Base-by-base conservation (phyloP, 2,329 filamentous ascomycete genomes). In the Orbilia javanica region DNA sequence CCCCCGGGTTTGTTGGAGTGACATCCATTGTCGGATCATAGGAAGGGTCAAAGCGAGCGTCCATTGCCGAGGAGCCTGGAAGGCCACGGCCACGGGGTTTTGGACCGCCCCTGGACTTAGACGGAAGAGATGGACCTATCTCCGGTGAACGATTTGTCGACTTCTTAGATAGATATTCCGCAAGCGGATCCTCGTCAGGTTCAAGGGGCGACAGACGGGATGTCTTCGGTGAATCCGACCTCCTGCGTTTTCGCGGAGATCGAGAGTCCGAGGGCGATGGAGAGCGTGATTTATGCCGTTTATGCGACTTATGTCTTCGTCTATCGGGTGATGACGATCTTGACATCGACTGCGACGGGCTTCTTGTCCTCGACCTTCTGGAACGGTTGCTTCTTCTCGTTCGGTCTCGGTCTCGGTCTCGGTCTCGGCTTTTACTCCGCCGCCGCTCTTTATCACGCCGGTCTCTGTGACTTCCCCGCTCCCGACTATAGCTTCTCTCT, bases 11-110 rank as follows among this genome's bases (percentile, higher is more conserved):
- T 78, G 87, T 87, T 57, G 85, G 82, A 13, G 84, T 84, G 2
- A 91, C 84, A 81, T 92, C 89, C n/a, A 85, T 83, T 5, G 84
- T 87, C 0, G 88, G 87, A 75, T 89, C 86, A 80, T 91, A 91
- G 7, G 86, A 88, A 0, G 89, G 86, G 0, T 91, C 90, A 83
- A 97, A 98, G 65, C 92, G 92, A 25, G 88, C 86, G 82, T 97
- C 94, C 80, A 97, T 96, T 8, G 88, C 90, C 27, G 90, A 90
- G 4, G 85, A 84, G 0, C 87, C 87, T 3, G 64, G 53, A 89
- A 72, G 53, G 25, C 74, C 74, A 15, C 74, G 74, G 7, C 74
- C 74, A 22, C 74, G 74, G 3, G 62, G 62, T 50, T 34, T 78
- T 3, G 66, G 42, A 5, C 66, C 52, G 13, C 20, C 55, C 39